phyloP scores from a whole-genome alignment of 1,139 yeast species.

The Tardiomyces digboiensis region DNA sequence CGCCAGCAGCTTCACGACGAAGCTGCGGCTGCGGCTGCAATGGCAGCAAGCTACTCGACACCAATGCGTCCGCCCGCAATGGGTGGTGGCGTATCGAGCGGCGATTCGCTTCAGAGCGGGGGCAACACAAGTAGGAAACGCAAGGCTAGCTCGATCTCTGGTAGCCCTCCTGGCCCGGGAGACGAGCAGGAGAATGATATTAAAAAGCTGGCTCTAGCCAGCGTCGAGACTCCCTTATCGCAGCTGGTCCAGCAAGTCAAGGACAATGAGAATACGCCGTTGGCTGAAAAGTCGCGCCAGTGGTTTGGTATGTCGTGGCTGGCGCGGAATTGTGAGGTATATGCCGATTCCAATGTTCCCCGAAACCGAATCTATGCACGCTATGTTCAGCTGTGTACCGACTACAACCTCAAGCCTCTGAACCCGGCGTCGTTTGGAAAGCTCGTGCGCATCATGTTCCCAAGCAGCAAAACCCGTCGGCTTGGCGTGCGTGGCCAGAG shows the following conservation, averaged over 20 bases:
- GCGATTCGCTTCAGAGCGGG: constrained; percentile 4
- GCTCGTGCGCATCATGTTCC: constrained; percentile 63
- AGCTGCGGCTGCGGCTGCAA: background rate
- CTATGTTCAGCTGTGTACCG: constrained; percentile 67
- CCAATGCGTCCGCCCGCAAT: constrained; percentile 4
- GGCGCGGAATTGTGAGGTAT: constrained; percentile 54
- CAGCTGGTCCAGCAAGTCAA: constrained; percentile 44
- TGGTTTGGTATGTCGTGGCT: constrained; percentile 79
- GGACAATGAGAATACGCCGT: constrained; percentile 32
- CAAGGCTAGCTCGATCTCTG: constrained; percentile 21
- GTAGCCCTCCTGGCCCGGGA: constrained; percentile 30
- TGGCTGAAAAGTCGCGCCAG: constrained; percentile 60
- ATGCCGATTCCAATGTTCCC: constrained; percentile 69
- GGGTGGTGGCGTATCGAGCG: constrained; percentile 6
- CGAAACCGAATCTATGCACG: constrained; percentile 75
- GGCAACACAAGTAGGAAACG: constrained; percentile 23
- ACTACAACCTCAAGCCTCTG: constrained; percentile 55
- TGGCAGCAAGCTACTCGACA: background rate
- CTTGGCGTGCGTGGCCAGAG: constrained; percentile 86
- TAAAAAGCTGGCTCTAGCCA: constrained; percentile 38
- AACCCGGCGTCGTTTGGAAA: constrained; percentile 89
- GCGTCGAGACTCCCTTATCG: constrained; percentile 35
- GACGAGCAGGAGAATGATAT: constrained; percentile 41
- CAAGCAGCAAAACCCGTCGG: constrained; percentile 70
- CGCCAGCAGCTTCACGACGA: constrained; percentile 1